A percentile compares a stretch with the other conserved stretches of the same genome.
phyloP scores from a whole-genome alignment of 805 yeast species.

The Isabelozyma rhagii region DNA sequence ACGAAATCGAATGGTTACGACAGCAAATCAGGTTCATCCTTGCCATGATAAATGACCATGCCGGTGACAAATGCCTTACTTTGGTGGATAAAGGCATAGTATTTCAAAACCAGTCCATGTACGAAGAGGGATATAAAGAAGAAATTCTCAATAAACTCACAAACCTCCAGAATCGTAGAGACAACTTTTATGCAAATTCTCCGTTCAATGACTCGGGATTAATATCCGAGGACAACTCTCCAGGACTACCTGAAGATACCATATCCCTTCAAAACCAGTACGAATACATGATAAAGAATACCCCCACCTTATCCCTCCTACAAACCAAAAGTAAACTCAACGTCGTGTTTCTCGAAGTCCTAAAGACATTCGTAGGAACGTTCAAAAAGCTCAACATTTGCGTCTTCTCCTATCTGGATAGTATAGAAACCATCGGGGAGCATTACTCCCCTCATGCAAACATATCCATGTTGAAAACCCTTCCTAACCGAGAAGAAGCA shows the following conservation, averaged over 20 bases:
- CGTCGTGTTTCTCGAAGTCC: constrained; percentile 30
- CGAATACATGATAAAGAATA: constrained; percentile 19
- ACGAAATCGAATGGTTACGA: constrained; percentile 45
- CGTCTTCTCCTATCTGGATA: constrained; percentile 23
- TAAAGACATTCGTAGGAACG: constrained; percentile 26
- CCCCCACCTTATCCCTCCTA: constrained; percentile 28
- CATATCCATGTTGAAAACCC: constrained; percentile 11
- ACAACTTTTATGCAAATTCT: constrained; percentile 20
- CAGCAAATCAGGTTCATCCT: constrained; percentile 39
- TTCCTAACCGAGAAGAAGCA: constrained; percentile 31
- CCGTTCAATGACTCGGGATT: constrained; percentile 24
- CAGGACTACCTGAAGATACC: constrained; percentile 2
- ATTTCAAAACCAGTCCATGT: constrained; percentile 21
- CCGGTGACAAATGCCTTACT: constrained; percentile 23
- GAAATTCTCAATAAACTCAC: constrained; percentile 16
- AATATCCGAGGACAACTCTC: constrained; percentile 8
- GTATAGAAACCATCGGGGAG: constrained; percentile 26
- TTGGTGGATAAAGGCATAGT: constrained; percentile 29
- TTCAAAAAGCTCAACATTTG: constrained; percentile 29
- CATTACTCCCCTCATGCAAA: constrained; percentile 10
- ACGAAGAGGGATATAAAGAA: constrained; percentile 27
- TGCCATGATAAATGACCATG: constrained; percentile 35
- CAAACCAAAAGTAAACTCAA: constrained; percentile 30
- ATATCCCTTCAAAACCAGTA: constrained; percentile 19
- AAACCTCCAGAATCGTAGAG: constrained; percentile 9